phyloP scores from a whole-genome alignment of 2,329 filamentous ascomycete genomes.

The Ophiobolus disseminans region DNA sequence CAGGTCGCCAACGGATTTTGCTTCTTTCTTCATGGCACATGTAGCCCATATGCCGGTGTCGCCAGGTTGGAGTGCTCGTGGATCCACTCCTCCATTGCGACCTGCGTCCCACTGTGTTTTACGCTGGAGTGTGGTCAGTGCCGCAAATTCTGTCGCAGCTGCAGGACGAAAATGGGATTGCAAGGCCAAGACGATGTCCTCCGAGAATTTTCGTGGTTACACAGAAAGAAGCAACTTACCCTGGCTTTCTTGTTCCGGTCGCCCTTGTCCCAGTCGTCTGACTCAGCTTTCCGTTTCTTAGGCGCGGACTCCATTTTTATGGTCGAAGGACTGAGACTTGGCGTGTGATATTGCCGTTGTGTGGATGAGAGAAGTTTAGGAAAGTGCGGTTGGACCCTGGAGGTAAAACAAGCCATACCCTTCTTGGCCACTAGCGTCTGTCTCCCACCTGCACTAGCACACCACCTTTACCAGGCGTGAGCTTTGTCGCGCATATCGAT shows the following conservation, averaged over 20 bases:
- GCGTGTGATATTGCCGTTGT: background rate
- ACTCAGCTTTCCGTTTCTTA: conserved; percentile 49
- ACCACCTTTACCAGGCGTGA: too few species aligned
- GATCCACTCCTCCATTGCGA: conserved; percentile 41
- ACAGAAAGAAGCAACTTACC: conserved; percentile 38
- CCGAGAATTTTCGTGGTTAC: conserved; percentile 14
- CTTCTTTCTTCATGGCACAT: conserved; percentile 74
- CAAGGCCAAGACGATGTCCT: conserved; percentile 18
- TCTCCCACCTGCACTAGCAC: too few species aligned
- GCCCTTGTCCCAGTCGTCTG: conserved; percentile 29
- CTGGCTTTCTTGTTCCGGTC: conserved; percentile 46
- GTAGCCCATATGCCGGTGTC: conserved; percentile 81
- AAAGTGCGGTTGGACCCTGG: background rate
- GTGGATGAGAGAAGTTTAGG: background rate
- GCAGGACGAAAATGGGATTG: conserved; percentile 24
- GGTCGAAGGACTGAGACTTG: background rate
- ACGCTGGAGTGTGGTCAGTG: conserved; percentile 39
- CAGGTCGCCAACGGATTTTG: conserved; percentile 72
- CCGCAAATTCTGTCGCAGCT: conserved; percentile 13
- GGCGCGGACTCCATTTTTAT: conserved; percentile 25
- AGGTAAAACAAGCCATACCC: background rate
- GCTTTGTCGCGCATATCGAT: too few species aligned
- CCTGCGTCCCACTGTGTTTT: conserved; percentile 56
- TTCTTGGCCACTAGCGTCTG: background rate
- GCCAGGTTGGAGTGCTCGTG: conserved; percentile 65